These are phyloP conservation scores for Ottelia alismoides DNA, from an alignment of 106 monocot genomes.

Conservation along the genomic window DNA sequence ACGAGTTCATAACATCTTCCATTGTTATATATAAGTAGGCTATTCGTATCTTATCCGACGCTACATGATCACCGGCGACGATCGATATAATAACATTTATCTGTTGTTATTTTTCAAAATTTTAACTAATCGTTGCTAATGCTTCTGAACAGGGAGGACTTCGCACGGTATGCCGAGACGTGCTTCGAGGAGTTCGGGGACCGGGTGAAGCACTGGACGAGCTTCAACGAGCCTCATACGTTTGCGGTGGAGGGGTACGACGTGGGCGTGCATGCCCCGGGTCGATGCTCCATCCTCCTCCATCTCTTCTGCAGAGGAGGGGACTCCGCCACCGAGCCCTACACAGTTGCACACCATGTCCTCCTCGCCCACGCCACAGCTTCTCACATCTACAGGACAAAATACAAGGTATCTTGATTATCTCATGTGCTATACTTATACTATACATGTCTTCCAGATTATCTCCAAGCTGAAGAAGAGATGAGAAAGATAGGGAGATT, in stretches of 20 bases:
- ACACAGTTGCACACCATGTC: conserved; percentile 65
- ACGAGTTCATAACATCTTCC: too few species aligned
- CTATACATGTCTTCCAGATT: too few species aligned
- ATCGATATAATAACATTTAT: too few species aligned
- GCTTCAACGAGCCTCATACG: conserved; percentile 66
- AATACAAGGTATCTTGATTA: conserved; percentile 76
- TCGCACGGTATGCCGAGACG: conserved; percentile 37
- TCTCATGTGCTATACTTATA: too few species aligned
- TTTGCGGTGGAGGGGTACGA: conserved; percentile 59
- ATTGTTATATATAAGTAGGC: too few species aligned
- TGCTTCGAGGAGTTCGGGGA: conserved; percentile 75
- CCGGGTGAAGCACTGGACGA: conserved; percentile 83
- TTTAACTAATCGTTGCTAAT: too few species aligned
- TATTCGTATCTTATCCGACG: too few species aligned
- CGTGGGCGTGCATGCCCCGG: conserved; percentile 59
- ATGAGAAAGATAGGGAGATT: too few species aligned
- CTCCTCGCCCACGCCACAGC: conserved; percentile 63
- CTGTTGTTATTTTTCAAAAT: too few species aligned
- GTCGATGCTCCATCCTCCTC: conserved; percentile 52
- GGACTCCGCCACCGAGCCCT: conserved; percentile 67
- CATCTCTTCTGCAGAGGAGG: conserved; percentile 53
- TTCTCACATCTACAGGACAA: conserved; percentile 37
- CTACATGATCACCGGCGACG: too few species aligned
- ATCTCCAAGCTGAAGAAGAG: too few species aligned
- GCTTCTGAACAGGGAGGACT: conserved; percentile 71